Base-by-base conservation (phyloP, 192 early-diverging fungal genomes). In the Coemansia sp. region DNA sequence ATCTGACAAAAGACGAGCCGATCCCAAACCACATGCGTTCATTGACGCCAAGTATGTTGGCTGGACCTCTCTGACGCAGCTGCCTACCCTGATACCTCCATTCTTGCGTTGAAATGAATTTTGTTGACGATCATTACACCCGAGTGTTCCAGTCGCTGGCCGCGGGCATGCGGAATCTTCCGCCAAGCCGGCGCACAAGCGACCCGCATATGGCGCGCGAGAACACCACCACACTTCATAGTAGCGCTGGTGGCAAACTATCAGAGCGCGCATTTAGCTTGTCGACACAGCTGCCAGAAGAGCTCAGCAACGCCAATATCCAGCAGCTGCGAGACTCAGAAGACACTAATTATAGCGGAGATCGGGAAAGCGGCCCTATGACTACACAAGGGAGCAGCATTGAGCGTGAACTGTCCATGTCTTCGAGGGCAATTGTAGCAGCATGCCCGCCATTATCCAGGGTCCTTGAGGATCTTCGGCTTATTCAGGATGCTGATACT, bases 81-180 rank as follows among this genome's bases (percentile, higher is more conserved):
- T 24, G 5, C 51, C 51, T 23, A 26, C 25, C 0, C 28, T 9
- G n/a, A 16, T 30, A 24, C 22, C 48, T 10, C 0, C 57, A 22
- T 2, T 10, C 47, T 58, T 22, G 1, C 47, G n/a, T n/a, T n/a
- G 0, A 58, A 72, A 82, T 82, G 80, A 67, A 63, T 51, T 77
- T 82, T 67, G 71, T 74, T 3, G 71, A 73, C 63, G 74, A 82
- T 41, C 80, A 82, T 32, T 82, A 77, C 59, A 51, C 49, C 41
- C 58, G 53, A 7, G 61, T 82, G 27, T 60, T 82, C 18, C 60
- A 57, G 54, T 25, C 71, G 0, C 63, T 82, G 7, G 71, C 62
- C 7, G 18, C 34, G 4, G 31, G 23, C 8, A 16, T 22, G 5
- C 69, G 31, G 31, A 27, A 25, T 18, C 30, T 34, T 32, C 16